phyloP scores from a whole-genome alignment of 345 rosid genomes.

The Triadica sebifera region DNA sequence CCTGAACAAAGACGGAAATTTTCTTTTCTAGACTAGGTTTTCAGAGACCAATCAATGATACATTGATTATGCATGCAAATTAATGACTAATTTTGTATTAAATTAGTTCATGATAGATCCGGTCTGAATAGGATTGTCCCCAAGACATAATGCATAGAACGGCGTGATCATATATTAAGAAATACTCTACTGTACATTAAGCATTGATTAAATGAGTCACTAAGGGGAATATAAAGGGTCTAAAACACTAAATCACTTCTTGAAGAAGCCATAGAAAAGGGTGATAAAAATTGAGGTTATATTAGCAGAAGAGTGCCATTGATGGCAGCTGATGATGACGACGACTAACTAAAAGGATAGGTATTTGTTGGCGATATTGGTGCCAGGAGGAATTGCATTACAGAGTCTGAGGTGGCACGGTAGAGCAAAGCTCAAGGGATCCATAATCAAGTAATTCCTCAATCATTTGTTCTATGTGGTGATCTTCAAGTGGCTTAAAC shows the following conservation, averaged over 20 bases:
- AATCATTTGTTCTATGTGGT: constrained; percentile 94
- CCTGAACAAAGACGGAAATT: background rate
- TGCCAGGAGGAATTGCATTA: constrained; percentile 24
- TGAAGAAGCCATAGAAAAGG: constrained; percentile 4
- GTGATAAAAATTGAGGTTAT: constrained; percentile 32
- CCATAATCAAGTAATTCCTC: constrained; percentile 83
- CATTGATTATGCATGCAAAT: too few species aligned
- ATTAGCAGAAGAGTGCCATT: constrained; percentile 31
- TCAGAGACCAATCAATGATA: too few species aligned
- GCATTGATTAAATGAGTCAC: constrained; percentile 26
- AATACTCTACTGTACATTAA: constrained; percentile 40
- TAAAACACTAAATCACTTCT: constrained; percentile 14
- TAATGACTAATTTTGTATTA: too few species aligned
- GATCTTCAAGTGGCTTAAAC: constrained; percentile 70
- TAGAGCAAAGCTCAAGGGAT: constrained; percentile 72
- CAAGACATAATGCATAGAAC: constrained; percentile 14
- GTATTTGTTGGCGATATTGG: too few species aligned
- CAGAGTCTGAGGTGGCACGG: constrained; percentile 35
- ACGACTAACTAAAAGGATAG: background rate
- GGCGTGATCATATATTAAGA: constrained; percentile 17
- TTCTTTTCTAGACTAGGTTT: too few species aligned
- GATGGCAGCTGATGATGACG: constrained; percentile 12
- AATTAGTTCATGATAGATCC: too few species aligned
- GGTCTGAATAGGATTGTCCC: too few species aligned
- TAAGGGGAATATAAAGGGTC: constrained; percentile 3